phyloP scores from a whole-genome alignment of 139 green algal genomes.

The Volvox africanus region DNA sequence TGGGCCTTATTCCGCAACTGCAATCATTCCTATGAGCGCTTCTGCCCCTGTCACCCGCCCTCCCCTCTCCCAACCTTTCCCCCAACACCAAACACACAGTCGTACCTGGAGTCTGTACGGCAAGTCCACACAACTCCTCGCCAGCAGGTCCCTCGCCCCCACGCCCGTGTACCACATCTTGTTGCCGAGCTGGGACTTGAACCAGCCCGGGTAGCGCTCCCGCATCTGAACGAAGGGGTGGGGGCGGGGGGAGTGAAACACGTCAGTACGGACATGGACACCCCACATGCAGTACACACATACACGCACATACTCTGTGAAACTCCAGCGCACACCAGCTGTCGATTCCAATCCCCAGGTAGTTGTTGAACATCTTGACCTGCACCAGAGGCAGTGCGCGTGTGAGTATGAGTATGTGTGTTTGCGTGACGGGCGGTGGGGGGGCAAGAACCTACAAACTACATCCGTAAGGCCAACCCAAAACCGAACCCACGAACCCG shows the following conservation, averaged over 20 bases:
- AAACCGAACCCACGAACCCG: neutral
- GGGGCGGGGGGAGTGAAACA: neutral
- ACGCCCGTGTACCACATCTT: conserved; percentile 84
- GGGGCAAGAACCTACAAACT: neutral
- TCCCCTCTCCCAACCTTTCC: neutral
- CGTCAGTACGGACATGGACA: neutral
- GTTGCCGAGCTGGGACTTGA: conserved; percentile 71
- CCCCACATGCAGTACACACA: neutral
- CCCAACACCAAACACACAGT: neutral
- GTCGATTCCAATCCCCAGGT: conserved; percentile 88
- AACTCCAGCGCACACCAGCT: conserved; percentile 85
- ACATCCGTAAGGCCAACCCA: neutral
- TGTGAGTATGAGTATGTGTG: too few species aligned
- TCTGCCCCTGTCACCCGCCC: neutral
- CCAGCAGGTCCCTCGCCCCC: conserved; percentile 81
- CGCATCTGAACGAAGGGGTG: conserved; percentile 56
- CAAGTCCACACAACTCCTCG: conserved; percentile 69
- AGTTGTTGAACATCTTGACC: conserved; percentile 81
- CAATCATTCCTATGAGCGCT: too few species aligned
- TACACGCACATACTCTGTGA: conserved; percentile 56
- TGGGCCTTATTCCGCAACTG: neutral
- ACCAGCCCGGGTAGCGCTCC: conserved; percentile 75
- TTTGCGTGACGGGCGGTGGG: neutral
- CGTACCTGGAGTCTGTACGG: conserved; percentile 63
- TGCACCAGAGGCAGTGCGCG: neutral